Percentiles rank a stretch among this genome's conserved stretches.
phyloP scores from a whole-genome alignment of 495 filamentous ascomycete genomes.

The Hypoxylon lienhwacheense region DNA sequence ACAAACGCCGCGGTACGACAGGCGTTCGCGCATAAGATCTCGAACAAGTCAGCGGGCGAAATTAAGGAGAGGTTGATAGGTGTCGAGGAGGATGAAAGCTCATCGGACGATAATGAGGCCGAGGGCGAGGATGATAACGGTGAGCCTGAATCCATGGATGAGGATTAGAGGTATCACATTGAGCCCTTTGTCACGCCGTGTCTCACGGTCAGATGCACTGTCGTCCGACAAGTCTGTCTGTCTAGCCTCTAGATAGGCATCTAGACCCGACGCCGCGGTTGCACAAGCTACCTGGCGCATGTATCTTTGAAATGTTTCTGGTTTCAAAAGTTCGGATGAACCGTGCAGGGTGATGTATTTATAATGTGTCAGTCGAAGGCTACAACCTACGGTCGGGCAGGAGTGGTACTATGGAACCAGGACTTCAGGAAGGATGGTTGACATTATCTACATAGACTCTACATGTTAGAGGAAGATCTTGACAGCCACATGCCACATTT shows the following conservation, averaged over 20 bases:
- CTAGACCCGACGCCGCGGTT: neutral
- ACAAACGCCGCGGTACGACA: conserved; percentile 89
- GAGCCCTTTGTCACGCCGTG: conserved; percentile 7
- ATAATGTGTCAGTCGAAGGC: conserved; percentile 7
- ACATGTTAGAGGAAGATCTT: conserved; percentile 3
- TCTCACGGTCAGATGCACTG: conserved; percentile 19
- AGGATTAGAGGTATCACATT: conserved; percentile 55
- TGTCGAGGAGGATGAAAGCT: conserved; percentile 63
- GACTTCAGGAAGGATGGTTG: conserved; percentile 14
- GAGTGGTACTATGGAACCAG: too few species aligned
- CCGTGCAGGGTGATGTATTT: conserved; percentile 4
- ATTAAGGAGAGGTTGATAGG: conserved; percentile 77
- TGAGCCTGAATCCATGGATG: conserved; percentile 88
- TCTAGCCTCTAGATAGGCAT: too few species aligned
- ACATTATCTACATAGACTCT: too few species aligned
- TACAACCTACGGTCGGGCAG: conserved; percentile 1
- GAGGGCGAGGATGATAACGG: conserved; percentile 58
- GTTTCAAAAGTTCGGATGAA: conserved; percentile 23
- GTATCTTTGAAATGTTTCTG: conserved; percentile 24
- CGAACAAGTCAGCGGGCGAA: conserved; percentile 54
- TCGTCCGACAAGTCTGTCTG: conserved; percentile 3
- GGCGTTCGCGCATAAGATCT: conserved; percentile 76
- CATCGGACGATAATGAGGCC: conserved; percentile 59
- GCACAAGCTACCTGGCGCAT: conserved; percentile 7
- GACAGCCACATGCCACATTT: neutral